Evolutionary conservation across 306 rosid species (phyloP), one percentile per base, ranked within the genome.

Genomic region (Albizia julibrissin): DNA sequence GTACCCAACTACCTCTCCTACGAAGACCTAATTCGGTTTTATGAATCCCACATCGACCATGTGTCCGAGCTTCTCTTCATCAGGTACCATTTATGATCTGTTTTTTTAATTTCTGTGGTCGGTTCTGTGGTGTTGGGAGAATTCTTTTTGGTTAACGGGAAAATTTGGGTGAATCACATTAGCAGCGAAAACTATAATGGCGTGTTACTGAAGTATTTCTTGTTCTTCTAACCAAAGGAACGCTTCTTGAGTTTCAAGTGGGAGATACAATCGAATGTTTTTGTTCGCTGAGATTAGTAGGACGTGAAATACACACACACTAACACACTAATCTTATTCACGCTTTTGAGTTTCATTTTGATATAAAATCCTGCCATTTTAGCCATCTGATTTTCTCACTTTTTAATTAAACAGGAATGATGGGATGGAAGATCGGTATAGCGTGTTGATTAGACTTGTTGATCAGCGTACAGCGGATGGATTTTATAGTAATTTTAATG

Each of bases 381-480:
- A 42, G 3, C 65, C 12, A 22, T 58, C 49, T 73, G 2, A 56
- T 4, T 77, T 59, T 29, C 64, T 77, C 18, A 49, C 62, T 3
- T 14, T 70, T 64, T 37, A 22, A 59, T 68, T 86, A 52, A 52
- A 67, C 77, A 95, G 98, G 87, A 95, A 92, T 18, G 98, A 93
- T 77, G 99, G 90, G 18, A 86, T 86, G 86, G 98, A 95, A 75
- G 99, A 95, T 87, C 91, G 93, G 24, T 95, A 93, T 62, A 90
- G 95, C 67, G 95, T 95, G 78, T 33, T 95, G 86, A 86, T 95
- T 69, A 77, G 85, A 80, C 87, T 93, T 39, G 75, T 10, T 72
- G 85, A 88, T 80, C 94, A 85, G 76, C 27, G 37, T 64, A 68
- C 86, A 37, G 91, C 97, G 2, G 91, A 92, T 58, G 83, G 62